Evolutionary conservation across 2,329 filamentous ascomycete species (phyloP), one percentile per base, ranked within the genome.

Genomic region (Myriangium duriaei): DNA sequence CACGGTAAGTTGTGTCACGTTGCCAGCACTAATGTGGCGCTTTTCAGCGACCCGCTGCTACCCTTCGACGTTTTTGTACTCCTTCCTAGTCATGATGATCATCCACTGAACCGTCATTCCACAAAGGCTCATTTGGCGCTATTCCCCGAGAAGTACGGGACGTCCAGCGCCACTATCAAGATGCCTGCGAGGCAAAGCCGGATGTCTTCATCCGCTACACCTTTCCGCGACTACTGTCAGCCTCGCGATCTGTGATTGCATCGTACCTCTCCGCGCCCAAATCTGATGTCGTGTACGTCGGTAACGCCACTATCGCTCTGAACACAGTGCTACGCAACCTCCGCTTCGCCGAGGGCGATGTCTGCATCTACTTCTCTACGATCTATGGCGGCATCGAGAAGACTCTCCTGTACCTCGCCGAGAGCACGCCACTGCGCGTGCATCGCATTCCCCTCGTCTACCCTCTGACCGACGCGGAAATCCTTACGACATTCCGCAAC

Each of bases 281-380:
- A 1, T 68, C 78, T 7, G 75, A 77, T 9, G 63, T 83, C 30
- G 85, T 93, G 1, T 79, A 92, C 45, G 76, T 93, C 1, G 64
- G 72, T 41, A 95, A 95, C 55, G 84, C 86, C 11, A 92, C 84
- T 0, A 78, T 72, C 0, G 83, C 74, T 14, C 60, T 86, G 32
- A 88, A 91, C 60, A 82, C 76, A 0, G 72, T 94, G 4, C 69
- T 94, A n/a, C 74, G 80, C 30, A 87, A 81, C 53, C 58, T 95
- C 2, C 52, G 55, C 1, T 93, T 78, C 68, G 56, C 72, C 24
- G 55, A 65, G 0, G 78, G 79, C 44, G 87, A 95, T 53, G 76
- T 80, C 44, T 81, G 92, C 44, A 51, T 93, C 32, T 79, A 77
- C 57, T 92, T 94, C 53, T 71, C 70, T 24, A 85, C 81, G 28